A percentile compares a stretch with the other conserved stretches of the same genome.
These are phyloP conservation scores for Agaricus sinodeliciosus DNA, from an alignment of 768 basidiomycete species.

Conservation along the genomic window DNA sequence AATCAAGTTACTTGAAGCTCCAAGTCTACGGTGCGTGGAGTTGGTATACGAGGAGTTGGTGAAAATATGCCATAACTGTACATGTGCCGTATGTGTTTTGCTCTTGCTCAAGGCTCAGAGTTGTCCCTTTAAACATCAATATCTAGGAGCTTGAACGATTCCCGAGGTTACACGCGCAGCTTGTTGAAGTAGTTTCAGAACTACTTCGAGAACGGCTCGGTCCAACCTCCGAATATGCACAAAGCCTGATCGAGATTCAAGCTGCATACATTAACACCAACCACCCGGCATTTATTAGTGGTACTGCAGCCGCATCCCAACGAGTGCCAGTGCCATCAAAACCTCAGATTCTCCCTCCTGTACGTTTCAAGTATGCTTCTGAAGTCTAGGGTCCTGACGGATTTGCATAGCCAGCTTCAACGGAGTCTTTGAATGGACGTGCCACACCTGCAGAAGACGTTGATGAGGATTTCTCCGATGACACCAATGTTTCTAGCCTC, in stretches of 20 bases:
- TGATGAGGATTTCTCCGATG: slow-evolving; percentile 50
- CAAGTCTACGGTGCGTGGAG: slow-evolving; percentile 93
- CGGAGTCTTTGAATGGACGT: slow-evolving; percentile 56
- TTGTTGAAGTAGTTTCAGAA: slow-evolving; percentile 97
- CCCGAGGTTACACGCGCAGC: slow-evolving; percentile 85
- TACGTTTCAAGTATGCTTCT: slow-evolving; percentile 27
- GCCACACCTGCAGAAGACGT: slow-evolving; percentile 40
- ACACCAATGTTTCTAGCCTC: slow-evolving; percentile 40
- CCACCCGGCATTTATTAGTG: slow-evolving; percentile 89
- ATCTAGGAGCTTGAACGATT: slow-evolving; percentile 90
- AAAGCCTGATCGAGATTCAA: slow-evolving; percentile 93
- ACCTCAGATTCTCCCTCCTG: slow-evolving; percentile 42
- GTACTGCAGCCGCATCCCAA: slow-evolving; percentile 59
- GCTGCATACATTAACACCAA: slow-evolving; percentile 99
- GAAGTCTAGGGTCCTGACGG: slow-evolving; percentile 13
- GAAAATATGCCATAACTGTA: slow-evolving; percentile 99
- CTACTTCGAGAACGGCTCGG: slow-evolving; percentile 91
- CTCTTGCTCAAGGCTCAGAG: not conserved
- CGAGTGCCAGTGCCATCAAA: slow-evolving; percentile 36
- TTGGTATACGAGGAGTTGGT: slow-evolving; percentile 98
- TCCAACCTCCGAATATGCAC: slow-evolving; percentile 94
- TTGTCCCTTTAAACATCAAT: not conserved
- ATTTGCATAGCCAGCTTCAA: slow-evolving; percentile 47
- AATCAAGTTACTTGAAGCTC: slow-evolving; percentile 92
- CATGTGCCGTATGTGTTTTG: slow-evolving; percentile 59